phyloP scores from a whole-genome alignment of 225 moss, liverwort and hornwort genomes.

The Asterella californica region DNA sequence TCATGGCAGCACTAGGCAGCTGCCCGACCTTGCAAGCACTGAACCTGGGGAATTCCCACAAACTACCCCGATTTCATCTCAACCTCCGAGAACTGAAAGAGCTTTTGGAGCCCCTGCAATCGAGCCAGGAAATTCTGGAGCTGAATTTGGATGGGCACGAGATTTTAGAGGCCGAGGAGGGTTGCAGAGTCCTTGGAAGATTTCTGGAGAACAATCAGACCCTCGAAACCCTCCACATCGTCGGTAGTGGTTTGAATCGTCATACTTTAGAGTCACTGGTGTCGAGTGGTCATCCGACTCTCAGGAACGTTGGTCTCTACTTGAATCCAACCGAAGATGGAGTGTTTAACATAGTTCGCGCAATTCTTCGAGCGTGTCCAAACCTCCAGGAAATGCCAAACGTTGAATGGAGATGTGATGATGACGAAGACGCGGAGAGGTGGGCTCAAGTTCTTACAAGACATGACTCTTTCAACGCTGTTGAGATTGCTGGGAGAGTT shows the following conservation, averaged over 20 bases:
- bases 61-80: neutral
- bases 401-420: neutral
- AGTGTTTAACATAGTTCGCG: neutral
- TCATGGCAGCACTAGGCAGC: neutral
- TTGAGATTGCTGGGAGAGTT: neutral
- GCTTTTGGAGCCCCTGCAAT: neutral
- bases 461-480: neutral
- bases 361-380: neutral
- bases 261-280: neutral
- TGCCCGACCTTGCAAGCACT: neutral
- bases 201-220: neutral
- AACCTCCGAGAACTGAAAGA: neutral
- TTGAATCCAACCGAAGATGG: neutral
- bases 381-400: neutral
- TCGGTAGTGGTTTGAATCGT: neutral
- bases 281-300: neutral
- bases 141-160: neutral
- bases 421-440: neutral
- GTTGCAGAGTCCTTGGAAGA: neutral
- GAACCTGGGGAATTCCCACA: neutral
- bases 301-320: neutral
- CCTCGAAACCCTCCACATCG: constrained; percentile 4
- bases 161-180: neutral
- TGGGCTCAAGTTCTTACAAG: neutral
- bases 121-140: neutral